These are phyloP conservation scores for Boletus eberwhitei DNA, from an alignment of 768 basidiomycete genomes.

Conservation along the genomic window DNA sequence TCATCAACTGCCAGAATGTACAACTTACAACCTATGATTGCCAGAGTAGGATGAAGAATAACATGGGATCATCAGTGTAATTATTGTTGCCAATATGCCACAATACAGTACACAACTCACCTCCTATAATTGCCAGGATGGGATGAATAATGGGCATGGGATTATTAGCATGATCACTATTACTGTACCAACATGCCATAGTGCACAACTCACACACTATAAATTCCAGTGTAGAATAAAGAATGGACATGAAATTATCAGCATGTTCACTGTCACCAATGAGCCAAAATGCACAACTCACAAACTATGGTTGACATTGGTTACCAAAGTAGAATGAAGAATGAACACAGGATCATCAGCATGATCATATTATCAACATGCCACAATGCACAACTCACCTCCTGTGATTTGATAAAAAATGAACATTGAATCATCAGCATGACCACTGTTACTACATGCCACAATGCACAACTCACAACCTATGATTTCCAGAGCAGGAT, in stretches of 20 bases:
- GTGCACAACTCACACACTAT: no score
- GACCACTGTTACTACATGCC: background rate
- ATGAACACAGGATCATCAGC: no score
- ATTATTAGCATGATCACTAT: no score
- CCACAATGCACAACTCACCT: no score
- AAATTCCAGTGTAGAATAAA: background rate
- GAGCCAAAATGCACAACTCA: background rate
- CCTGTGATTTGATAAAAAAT: no score
- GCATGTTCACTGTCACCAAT: background rate
- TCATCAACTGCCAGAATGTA: background rate
- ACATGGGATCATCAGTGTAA: background rate
- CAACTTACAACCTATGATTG: no score
- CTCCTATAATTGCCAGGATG: no score
- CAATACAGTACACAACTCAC: no score
- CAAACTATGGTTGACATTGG: background rate
- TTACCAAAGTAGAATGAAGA: background rate
- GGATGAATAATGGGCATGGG: no score
- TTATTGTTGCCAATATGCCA: no score
- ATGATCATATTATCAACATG: no score
- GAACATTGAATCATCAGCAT: background rate
- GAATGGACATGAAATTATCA: background rate
- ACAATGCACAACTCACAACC: background rate
- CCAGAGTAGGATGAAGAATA: background rate
- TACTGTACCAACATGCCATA: no score
- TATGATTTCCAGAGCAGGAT: background rate